phyloP scores from a whole-genome alignment of 768 basidiomycete species.

The Russula earlei region DNA sequence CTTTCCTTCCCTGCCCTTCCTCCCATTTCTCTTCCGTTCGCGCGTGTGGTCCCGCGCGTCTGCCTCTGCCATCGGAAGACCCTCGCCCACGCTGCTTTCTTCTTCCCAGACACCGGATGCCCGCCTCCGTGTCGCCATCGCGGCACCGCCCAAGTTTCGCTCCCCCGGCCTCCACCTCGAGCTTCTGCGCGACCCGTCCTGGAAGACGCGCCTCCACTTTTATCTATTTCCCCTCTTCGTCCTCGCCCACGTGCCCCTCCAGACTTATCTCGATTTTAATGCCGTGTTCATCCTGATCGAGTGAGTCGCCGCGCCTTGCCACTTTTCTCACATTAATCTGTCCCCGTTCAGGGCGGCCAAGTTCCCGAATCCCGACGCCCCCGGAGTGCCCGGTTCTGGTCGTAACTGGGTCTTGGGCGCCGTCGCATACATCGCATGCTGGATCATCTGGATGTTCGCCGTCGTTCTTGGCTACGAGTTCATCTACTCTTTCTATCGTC shows the following conservation, averaged over 20 bases:
- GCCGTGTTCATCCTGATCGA: slow-evolving; percentile 74
- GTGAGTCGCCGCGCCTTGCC: no score
- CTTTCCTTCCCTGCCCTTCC: neutral
- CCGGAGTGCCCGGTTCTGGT: slow-evolving; percentile 61
- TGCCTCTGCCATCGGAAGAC: slow-evolving; percentile 28
- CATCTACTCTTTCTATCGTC: slow-evolving; percentile 61
- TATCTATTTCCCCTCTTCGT: slow-evolving; percentile 61
- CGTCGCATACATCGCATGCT: slow-evolving; percentile 77
- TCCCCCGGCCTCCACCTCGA: slow-evolving; percentile 59
- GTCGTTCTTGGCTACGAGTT: slow-evolving; percentile 73
- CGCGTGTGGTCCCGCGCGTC: slow-evolving; percentile 53
- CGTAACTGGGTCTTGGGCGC: slow-evolving; percentile 76
- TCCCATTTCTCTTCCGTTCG: slow-evolving; percentile 26
- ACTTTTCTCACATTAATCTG: no score
- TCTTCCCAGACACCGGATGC: slow-evolving; percentile 29
- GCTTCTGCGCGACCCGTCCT: slow-evolving; percentile 51
- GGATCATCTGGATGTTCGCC: slow-evolving; percentile 62
- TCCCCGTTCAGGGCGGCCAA: slow-evolving; percentile 50
- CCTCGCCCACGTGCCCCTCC: slow-evolving; percentile 63
- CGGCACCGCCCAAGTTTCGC: slow-evolving; percentile 54
- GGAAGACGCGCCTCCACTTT: slow-evolving; percentile 49
- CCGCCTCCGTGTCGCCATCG: slow-evolving; percentile 22
- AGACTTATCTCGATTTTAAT: slow-evolving; percentile 87
- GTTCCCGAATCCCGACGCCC: slow-evolving; percentile 59
- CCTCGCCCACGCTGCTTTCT: slow-evolving; percentile 38